These are phyloP conservation scores for Micractinium conductrix DNA, from an alignment of 139 green algal species.

Conservation along the genomic window DNA sequence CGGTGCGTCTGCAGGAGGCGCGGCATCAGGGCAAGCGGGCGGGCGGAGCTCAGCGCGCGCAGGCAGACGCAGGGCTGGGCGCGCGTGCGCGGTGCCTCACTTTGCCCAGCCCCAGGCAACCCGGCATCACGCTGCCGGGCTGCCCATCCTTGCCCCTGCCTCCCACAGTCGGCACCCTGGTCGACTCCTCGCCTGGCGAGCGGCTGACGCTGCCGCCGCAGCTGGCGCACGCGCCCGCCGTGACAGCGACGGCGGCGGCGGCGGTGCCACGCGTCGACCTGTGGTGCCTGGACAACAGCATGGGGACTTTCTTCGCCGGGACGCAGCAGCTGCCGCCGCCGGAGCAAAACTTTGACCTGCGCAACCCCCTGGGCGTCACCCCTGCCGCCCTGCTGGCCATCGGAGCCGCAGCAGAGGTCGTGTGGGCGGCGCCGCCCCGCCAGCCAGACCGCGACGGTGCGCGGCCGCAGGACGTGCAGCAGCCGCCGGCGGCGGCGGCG, in stretches of 20 bases:
- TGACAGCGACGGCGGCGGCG: not conserved
- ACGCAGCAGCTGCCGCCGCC: not conserved
- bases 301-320: conserved; percentile 66
- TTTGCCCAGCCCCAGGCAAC: too few relatives aligned
- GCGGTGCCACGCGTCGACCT: conserved; percentile 48
- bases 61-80: too few relatives aligned
- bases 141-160: not conserved
- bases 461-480: not conserved
- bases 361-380: conserved; percentile 69
- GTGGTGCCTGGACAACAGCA: conserved; percentile 76
- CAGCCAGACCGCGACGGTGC: not conserved
- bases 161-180: conserved; percentile 36
- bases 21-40: too few relatives aligned
- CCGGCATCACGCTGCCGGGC: not conserved
- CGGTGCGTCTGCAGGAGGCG: too few relatives aligned
- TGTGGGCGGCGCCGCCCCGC: not conserved
- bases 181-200: conserved; percentile 64
- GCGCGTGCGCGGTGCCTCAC: too few relatives aligned
- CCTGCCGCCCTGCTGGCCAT: conserved; percentile 63
- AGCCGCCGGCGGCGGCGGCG: not conserved
- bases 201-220: conserved; percentile 61
- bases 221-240: conserved; percentile 15
- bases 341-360: conserved; percentile 59
- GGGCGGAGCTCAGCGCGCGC: too few relatives aligned
- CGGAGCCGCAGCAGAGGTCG: not conserved